A percentile compares a stretch with the other conserved stretches of the same genome.
Conservation (phyloP, 495 filamentous ascomycete genomes). For the Hapsidospora chrysogenum region DNA sequence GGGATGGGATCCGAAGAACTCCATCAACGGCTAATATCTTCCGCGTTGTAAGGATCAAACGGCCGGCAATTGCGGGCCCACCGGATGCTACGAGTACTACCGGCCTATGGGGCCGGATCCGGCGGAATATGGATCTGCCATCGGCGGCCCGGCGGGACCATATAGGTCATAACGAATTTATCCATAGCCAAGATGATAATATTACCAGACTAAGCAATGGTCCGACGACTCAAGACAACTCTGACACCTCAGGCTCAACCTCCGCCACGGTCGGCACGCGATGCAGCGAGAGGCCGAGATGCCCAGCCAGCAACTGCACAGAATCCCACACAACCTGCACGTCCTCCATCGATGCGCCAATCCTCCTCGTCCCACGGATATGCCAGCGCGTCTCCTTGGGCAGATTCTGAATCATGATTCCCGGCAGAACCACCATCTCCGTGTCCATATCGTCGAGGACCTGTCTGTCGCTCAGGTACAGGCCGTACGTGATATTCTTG, state of each 20-base stretch:
- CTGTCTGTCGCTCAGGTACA: conserved; percentile 37
- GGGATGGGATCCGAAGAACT: too few relatives aligned
- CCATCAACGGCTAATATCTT: too few relatives aligned
- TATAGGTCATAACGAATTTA: too few relatives aligned
- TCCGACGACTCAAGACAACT: too few relatives aligned
- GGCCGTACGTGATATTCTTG: conserved; percentile 35
- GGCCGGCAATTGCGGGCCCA: too few relatives aligned
- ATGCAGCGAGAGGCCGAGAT: not conserved
- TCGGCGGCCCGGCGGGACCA: too few relatives aligned
- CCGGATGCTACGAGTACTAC: too few relatives aligned
- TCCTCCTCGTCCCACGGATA: conserved; percentile 32
- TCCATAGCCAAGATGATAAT: too few relatives aligned
- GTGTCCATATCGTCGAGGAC: conserved; percentile 36
- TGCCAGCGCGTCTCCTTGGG: conserved; percentile 37
- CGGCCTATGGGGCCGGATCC: too few relatives aligned
- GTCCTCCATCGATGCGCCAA: conserved; percentile 34
- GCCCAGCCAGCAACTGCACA: conserved; percentile 1
- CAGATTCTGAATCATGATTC: conserved; percentile 44
- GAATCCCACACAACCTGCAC: conserved; percentile 22
- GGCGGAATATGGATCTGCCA: too few relatives aligned
- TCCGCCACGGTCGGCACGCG: not conserved
- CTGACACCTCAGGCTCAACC: conserved; percentile 1
- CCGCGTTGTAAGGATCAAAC: too few relatives aligned
- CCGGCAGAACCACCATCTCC: conserved; percentile 35
- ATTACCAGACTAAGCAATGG: too few relatives aligned